Base-by-base conservation (phyloP, 2,329 filamentous ascomycete genomes). In the Trichoderma brevicompactum region DNA sequence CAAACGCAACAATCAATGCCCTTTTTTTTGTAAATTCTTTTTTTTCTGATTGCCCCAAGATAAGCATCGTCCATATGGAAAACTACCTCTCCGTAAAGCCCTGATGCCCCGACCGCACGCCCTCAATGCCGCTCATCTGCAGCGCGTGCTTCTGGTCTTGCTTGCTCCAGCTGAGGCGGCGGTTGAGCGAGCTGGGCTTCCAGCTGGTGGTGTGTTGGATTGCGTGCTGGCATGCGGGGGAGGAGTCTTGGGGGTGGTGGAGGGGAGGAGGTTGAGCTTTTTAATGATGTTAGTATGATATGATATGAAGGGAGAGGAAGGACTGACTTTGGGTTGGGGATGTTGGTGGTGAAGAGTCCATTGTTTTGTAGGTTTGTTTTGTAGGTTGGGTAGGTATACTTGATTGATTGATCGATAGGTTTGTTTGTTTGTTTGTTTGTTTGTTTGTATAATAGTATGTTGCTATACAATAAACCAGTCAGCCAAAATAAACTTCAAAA, bases 141-240 rank as follows among this genome's bases (percentile, higher is more conserved):
- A 83, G 70, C 62, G 75, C 75, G 68, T 80, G 83, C 74, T 85
- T 85, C 73, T 79, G 79, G 72, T 85, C 84, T 74, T 87, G 81
- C 41, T 78, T 76, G 70, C 77, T 81, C 78, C 81, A 87, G 75
- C 83, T 85, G 72, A 82, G 81, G 53, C 82, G 80, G 9, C 80
- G 78, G 69, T 79, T 74, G 61, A 79, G 69, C 32, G 50, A 54
- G 17, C 71, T 69, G 7, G 84, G 84, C 69, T 79, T 79, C 84
- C 84, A 87, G 67, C 69, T 72, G 64, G 71, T 72, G 2, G 77
- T 74, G 69, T 73, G 73, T 41, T 72, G 69, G 69, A 76, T 75
- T 34, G 65, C 65, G 53, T 53, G 32, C 15, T 32, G 59, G 65
- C 54, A 49, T 61, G 71, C 71, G 55, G 64, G 65, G 32, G 50